These are phyloP conservation scores for Neopestalotiopsis rosae DNA, from an alignment of 2,329 filamentous ascomycete genomes.

Conservation along the genomic window DNA sequence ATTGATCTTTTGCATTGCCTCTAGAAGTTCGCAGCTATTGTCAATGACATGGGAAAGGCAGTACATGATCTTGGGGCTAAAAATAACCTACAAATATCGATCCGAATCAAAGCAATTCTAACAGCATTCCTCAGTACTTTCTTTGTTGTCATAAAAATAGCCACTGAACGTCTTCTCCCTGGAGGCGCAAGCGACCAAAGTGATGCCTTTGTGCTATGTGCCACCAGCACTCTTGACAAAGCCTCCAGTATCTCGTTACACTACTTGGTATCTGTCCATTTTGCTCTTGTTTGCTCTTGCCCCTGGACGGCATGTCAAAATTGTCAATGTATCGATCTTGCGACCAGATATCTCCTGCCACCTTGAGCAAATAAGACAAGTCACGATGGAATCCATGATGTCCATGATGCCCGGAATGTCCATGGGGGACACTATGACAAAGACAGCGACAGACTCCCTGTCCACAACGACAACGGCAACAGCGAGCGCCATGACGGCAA, in stretches of 20 bases:
- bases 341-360: neutral
- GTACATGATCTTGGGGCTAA: neutral
- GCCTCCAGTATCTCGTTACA: neutral
- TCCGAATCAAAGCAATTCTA: neutral
- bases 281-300: neutral
- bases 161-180: neutral
- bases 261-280: neutral
- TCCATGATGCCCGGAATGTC: slow-evolving; percentile 18
- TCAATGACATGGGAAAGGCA: neutral
- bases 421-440: slow-evolving; percentile 14
- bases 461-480: slow-evolving; percentile 1
- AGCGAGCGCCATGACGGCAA: neutral
- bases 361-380: neutral
- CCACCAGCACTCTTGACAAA: neutral
- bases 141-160: slow-evolving; percentile 11
- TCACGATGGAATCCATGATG: slow-evolving; percentile 11
- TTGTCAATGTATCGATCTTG: neutral
- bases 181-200: slow-evolving; percentile 2
- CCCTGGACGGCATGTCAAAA: neutral
- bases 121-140: neutral
- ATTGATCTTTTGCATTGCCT: neutral
- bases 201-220: slow-evolving; percentile 5
- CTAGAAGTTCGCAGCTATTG: neutral
- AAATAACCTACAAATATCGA: neutral
- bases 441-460: neutral